These are phyloP conservation scores for Ottelia alismoides DNA, from an alignment of 106 monocot genomes.

Conservation along the genomic window DNA sequence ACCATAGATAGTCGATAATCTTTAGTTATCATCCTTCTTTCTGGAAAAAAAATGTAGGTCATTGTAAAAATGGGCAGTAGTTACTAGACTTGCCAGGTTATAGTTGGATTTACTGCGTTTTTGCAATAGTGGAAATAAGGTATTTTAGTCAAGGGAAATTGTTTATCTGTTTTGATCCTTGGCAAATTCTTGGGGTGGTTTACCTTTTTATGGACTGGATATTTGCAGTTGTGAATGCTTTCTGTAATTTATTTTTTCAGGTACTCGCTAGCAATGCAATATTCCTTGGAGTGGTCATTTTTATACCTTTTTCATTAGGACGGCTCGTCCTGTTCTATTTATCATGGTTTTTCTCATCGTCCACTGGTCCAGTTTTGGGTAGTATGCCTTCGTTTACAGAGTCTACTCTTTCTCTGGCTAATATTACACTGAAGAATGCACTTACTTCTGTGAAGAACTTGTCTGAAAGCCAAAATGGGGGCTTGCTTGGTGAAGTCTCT, in stretches of 20 bases:
- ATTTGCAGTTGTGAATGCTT: too few relatives aligned
- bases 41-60: too few relatives aligned
- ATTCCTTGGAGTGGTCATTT: constrained; percentile 83
- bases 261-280: constrained; percentile 98
- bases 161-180: too few relatives aligned
- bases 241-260: too few relatives aligned
- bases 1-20: too few relatives aligned
- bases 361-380: constrained; percentile 52
- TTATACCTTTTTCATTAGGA: constrained; percentile 88
- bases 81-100: too few relatives aligned
- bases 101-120: too few relatives aligned
- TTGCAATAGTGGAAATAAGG: too few relatives aligned
- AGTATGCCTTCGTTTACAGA: constrained; percentile 58
- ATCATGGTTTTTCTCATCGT: constrained; percentile 78
- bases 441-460: constrained; percentile 54
- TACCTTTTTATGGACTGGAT: too few relatives aligned
- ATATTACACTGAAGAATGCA: constrained; percentile 72
- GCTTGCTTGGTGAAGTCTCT: constrained; percentile 32
- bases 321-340: constrained; percentile 69
- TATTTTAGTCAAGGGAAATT: too few relatives aligned
- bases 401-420: constrained; percentile 62
- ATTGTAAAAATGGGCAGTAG: too few relatives aligned
- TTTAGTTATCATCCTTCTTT: too few relatives aligned
- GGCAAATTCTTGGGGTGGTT: not conserved
- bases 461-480: constrained; percentile 44